phyloP scores from a whole-genome alignment of 2,329 filamentous ascomycete species.

The Trichoderma asperellum region DNA sequence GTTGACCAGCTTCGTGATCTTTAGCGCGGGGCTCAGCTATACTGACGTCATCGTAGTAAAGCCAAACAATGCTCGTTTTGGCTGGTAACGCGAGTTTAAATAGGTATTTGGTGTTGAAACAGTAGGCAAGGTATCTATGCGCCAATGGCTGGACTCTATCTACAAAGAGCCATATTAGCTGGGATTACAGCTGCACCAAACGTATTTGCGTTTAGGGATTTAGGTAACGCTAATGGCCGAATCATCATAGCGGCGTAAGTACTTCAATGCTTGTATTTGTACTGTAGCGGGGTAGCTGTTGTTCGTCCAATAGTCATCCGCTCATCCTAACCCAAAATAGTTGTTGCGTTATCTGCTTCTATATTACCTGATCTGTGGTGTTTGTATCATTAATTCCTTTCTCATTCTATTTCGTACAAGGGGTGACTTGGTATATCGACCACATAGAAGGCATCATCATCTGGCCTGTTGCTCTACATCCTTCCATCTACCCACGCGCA shows the following conservation, averaged over 20 bases:
- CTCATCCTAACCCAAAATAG: neutral
- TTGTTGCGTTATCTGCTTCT: neutral
- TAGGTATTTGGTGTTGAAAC: neutral
- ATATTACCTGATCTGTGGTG: neutral
- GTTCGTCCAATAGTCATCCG: neutral
- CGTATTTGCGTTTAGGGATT: neutral
- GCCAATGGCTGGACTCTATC: neutral
- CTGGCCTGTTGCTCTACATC: conserved; percentile 47
- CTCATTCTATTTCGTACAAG: neutral
- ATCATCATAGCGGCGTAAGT: neutral
- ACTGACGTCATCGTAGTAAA: neutral
- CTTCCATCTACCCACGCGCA: conserved; percentile 74
- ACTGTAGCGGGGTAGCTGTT: neutral
- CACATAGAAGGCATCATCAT: neutral
- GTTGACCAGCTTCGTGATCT: neutral
- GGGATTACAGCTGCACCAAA: neutral
- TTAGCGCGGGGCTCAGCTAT: neutral
- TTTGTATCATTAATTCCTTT: neutral
- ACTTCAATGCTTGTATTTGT: neutral
- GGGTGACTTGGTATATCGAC: neutral
- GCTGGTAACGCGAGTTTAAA: neutral
- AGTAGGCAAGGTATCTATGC: too few relatives aligned
- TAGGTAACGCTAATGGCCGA: neutral
- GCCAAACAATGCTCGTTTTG: neutral
- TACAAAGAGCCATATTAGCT: neutral